These are phyloP conservation scores for Sphaerulina musiva DNA, from an alignment of 2,329 filamentous ascomycete species.

Conservation along the genomic window DNA sequence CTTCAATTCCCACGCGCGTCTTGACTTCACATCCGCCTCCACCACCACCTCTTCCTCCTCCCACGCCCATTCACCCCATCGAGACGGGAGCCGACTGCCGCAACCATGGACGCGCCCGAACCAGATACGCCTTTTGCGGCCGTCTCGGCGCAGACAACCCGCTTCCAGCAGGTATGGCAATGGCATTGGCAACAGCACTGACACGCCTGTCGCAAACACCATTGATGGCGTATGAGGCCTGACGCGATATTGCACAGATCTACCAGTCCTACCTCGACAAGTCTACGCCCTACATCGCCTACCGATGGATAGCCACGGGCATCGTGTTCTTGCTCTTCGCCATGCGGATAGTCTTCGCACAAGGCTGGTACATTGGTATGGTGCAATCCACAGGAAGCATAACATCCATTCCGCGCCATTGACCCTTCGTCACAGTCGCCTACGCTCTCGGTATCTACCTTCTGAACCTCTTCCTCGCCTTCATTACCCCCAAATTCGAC, in stretches of 20 bases:
- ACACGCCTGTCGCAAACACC: too few species aligned
- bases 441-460: slow-evolving; percentile 98
- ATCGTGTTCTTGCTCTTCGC: slow-evolving; percentile 73
- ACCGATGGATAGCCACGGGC: slow-evolving; percentile 85
- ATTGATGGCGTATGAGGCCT: neutral
- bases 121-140: slow-evolving; percentile 89
- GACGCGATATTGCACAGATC: slow-evolving; percentile 51
- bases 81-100: neutral
- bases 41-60: neutral
- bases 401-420: neutral
- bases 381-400: slow-evolving; percentile 17
- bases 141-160: slow-evolving; percentile 77
- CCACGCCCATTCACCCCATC: neutral
- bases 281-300: slow-evolving; percentile 79
- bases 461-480: slow-evolving; percentile 96
- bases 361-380: slow-evolving; percentile 97
- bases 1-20: neutral
- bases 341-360: slow-evolving; percentile 78
- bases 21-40: neutral
- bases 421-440: slow-evolving; percentile 56
- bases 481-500: slow-evolving; percentile 97
- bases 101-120: slow-evolving; percentile 75
- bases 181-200: neutral
- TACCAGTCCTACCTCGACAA: slow-evolving; percentile 93
- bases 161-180: slow-evolving; percentile 59